Evolutionary conservation across 2,329 filamentous ascomycete species (phyloP), one percentile per base, ranked within the genome.

Genomic region (Chrysoporthe puriensis): DNA sequence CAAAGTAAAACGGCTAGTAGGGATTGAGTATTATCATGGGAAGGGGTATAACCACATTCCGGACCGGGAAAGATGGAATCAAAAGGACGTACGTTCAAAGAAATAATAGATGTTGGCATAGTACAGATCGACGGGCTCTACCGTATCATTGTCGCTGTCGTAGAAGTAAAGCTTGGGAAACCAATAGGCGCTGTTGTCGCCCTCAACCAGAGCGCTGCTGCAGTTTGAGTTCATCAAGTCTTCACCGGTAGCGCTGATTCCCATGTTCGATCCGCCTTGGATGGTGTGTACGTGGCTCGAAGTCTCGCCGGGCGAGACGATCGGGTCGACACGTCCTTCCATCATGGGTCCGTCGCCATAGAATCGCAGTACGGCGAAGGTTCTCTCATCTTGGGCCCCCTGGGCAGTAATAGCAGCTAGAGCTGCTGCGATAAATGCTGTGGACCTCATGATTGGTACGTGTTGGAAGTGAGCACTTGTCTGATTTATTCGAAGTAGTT

Each of bases 71-170:
- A 34, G 9, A 57, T 34, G 16, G 43, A 59, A 1, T 26, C 9
- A 34, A 14, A 26, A 2, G 26, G 16, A 60, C 57, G n/a, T 60
- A 60, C 57, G 73, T 72, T 90, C 87, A 76, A 90, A 90, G 78
- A 91, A 89, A 80, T 95, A 94, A 82, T 96, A 96, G 70, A 86
- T 86, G 74, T 90, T 89, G 86, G 90, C 89, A 76, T 92, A 92
- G 74, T 90, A 89, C 70, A 91, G 80, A 57, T 88, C 83, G 21
- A 94, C 91, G 46, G 85, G 83, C 77, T 89, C 86, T 72, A 92
- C 87, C 63, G 83, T 84, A 61, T 86, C 86, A 71, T 89, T 87
- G 72, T 85, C 80, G 73, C 87, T 84, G 71, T 91, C 85, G 72
- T 84, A 80, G 78, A 90, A 93, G 79, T 89, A 94, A 2, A 94